Evolutionary conservation across 2,329 filamentous ascomycete species (phyloP).

Genomic region (Botrytis cinerea): DNA sequence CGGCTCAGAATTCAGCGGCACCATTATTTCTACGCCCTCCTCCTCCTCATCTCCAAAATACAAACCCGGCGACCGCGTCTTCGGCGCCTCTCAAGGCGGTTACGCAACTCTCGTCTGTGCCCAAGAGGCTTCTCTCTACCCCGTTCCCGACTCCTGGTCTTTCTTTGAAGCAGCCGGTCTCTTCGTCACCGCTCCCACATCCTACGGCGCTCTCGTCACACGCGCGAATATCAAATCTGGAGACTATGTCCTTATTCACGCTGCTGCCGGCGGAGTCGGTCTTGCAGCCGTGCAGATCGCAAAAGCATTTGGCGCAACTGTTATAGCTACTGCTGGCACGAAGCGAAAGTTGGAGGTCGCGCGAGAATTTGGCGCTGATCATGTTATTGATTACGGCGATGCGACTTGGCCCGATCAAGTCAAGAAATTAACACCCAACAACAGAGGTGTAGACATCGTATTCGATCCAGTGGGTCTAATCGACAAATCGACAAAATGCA

Average conservation of each 20-base stretch:
- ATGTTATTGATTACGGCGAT: conserved; percentile 75
- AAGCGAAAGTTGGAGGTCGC: conserved; percentile 79
- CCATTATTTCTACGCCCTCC: conserved; percentile 67
- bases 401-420: conserved; percentile 66
- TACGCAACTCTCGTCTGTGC: conserved; percentile 78
- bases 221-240: conserved; percentile 76
- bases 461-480: conserved; percentile 94
- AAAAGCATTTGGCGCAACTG: conserved; percentile 86
- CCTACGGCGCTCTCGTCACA: conserved; percentile 79
- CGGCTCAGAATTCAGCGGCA: conserved; percentile 84
- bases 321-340: conserved; percentile 89
- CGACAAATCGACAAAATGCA: conserved; percentile 85
- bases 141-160: conserved; percentile 78
- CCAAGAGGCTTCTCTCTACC: conserved; percentile 65
- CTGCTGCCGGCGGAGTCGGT: conserved; percentile 88
- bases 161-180: conserved; percentile 84
- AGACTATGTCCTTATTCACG: conserved; percentile 87
- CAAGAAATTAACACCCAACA: conserved; percentile 73
- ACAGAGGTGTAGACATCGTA: conserved; percentile 78
- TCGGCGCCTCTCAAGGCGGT: conserved; percentile 82
- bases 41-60: conserved; percentile 57
- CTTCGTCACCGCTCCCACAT: conserved; percentile 90
- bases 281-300: conserved; percentile 91
- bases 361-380: conserved; percentile 78
- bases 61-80: conserved; percentile 78